A percentile compares a stretch with the other conserved stretches of the same genome.
Conservation (phyloP, 2,329 filamentous ascomycete genomes). For the Hansfordia pulvinata region DNA sequence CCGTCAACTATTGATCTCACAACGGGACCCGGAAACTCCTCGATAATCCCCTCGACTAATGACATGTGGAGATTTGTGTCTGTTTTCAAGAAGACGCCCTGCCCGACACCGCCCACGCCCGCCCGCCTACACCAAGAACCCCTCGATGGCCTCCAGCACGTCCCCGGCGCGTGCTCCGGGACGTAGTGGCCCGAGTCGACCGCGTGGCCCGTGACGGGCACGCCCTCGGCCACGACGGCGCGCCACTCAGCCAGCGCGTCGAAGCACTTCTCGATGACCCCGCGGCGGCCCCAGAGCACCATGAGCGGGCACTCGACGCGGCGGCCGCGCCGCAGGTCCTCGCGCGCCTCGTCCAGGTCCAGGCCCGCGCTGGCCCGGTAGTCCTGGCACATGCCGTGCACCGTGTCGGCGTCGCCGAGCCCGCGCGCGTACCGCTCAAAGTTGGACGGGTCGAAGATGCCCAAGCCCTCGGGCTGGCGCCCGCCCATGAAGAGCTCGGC, state of each 20-base stretch:
- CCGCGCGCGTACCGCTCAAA: slow-evolving; percentile 26
- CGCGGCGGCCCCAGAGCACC: slow-evolving; percentile 34
- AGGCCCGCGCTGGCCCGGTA: slow-evolving; percentile 37
- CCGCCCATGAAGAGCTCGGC: slow-evolving; percentile 27
- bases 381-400: slow-evolving; percentile 40
- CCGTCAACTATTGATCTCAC: too few species aligned
- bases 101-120: too few species aligned
- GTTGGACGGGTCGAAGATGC: slow-evolving; percentile 18
- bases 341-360: slow-evolving; percentile 35
- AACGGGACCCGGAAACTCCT: too few species aligned
- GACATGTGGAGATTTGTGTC: too few species aligned
- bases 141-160: slow-evolving; percentile 23
- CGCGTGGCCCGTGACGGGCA: slow-evolving; percentile 22
- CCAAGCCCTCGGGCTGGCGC: slow-evolving; percentile 18
- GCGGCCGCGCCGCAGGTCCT: slow-evolving; percentile 26
- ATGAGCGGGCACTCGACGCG: slow-evolving; percentile 30
- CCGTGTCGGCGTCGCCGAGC: slow-evolving; percentile 23
- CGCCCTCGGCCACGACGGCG: slow-evolving; percentile 22
- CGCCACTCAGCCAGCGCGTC: slow-evolving; percentile 36
- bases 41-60: too few species aligned
- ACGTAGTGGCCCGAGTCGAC: slow-evolving; percentile 35
- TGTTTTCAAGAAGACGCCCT: too few species aligned
- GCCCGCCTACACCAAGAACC: slow-evolving; percentile 25
- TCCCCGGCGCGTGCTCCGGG: slow-evolving; percentile 36
- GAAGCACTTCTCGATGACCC: slow-evolving; percentile 33